Evolutionary conservation across 2,329 filamentous ascomycete species (phyloP), one percentile per base, ranked within the genome.

Genomic region (Phialocephala sp.): DNA sequence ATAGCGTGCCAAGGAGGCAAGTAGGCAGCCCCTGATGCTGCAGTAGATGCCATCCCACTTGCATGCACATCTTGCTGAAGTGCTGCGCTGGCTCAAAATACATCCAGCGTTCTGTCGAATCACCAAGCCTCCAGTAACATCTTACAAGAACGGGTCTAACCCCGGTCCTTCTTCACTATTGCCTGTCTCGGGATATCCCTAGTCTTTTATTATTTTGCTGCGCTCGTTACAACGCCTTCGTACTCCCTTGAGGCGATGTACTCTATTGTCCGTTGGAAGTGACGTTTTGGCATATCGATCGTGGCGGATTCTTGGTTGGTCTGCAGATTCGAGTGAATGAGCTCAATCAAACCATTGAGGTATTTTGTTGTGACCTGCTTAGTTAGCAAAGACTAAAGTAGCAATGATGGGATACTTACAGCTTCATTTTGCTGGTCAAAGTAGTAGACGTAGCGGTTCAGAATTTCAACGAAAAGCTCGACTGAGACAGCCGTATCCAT

Each of bases 341-440:
- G 87, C 80, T 99, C 95, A 76, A 99, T 98, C 59, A 99, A 87
- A 3, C 95, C 95, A 76, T 99, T 99, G 69, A 99, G 86, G 78
- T 98, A 99, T 80, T 98, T 98, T 2, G 91, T 97, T 5, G 95
- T 99, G 45, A 99, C 85, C 85, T 88, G 41, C 8, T 39, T 5
- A 8, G 62, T 74, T 69, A 73, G 62, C n/a, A 41, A 41, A 50
- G 50, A 8, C 36, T 11, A 43, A 2, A 9, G 8, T 1, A 61
- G 18, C 36, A 3, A 11, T 18, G 20, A 9, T 50, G 12, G 14
- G 66, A 11, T 8, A 78, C 84, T 80, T 79, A 87, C 95, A 71
- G 94, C 94, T 80, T 99, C 95, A 79, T 99, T 99, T 77, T 97
- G 93, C 79, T 99, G 94, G 79, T 99, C 95, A 81, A 97, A 99